Base-by-base conservation (phyloP, 257 asterid genomes). In the Jaltomata sinuosa region DNA sequence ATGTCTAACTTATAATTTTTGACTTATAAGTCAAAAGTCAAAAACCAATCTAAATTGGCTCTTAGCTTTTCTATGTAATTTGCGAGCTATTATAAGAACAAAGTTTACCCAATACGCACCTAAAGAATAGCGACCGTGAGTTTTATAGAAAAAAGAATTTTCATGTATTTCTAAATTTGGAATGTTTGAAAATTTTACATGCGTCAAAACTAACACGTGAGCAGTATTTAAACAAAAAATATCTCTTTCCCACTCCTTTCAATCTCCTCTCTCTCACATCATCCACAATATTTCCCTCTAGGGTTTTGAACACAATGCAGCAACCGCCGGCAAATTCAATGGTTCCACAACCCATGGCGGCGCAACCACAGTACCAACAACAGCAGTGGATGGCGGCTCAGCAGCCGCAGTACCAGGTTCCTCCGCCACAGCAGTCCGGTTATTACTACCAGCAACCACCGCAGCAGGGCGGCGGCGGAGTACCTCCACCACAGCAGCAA, bases 261-360 rank as follows among this genome's bases (percentile, higher is more conserved):
- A 71, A 2, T 21, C 32, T 12, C 31, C 29, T 19, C n/a, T 40
- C 80, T 42, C 57, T 6, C 81, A 76, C 81, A 76, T 76, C 81
- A 25, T 76, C 81, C 81, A 76, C 81, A 45, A 15, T n/a, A 42
- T 6, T 25, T 49, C 31, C 38, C 57, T 42, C 85, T 89, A 76
- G 77, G 90, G 85, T 62, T 85, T 83, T 6, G 6, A 11, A 65
- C 34, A 82, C 77, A 19, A 90, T 77, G 88, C 93, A 92, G 88
- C 93, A 92, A 97, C 92, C 93, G 94, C 94, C 92, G 83, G 93
- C 94, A 80, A 91, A 91, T 85, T 93, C 96, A 52, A 84, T 87
- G 69, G 92, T 88, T 27, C 94, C 95, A 22, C 95, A 91, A 69
- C 88, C 89, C n/a, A 87, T 88, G 90, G 90, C 86, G 32, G 65